Evolutionary conservation across 768 basidiomycete genomes (phyloP), one percentile per base, ranked within the genome.

Genomic region (Mycena alexandri): DNA sequence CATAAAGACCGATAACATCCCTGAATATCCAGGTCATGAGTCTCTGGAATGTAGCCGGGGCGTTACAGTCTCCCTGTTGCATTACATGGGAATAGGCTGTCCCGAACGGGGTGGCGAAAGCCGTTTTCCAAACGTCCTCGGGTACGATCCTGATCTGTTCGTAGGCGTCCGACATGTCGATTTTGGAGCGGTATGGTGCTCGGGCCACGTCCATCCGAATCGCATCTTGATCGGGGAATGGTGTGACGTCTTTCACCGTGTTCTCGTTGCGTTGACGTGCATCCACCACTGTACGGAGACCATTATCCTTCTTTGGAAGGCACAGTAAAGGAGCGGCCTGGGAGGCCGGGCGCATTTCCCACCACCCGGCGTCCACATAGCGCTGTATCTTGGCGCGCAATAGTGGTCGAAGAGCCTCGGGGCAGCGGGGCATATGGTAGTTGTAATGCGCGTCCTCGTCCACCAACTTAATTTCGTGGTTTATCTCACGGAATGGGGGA

Each of bases 1-100:
- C 34, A 61, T 80, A 84, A 11, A 41, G 25, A 0, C 83, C 81
- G 2, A 86, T 79, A 13, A 71, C 48, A 1, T 82, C 76, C 0
- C 75, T 62, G 53, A 87, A 84, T 21, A 85, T 77, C 4, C 64
- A 38, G 0, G 75, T 84, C 80, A 86, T 84, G 0, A 86, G 67
- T 0, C 77, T 44, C 59, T 87, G 85, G 59, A 84, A 87, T 0
- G 84, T 87, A 0, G 82, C 74, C 0, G 82, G 83, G 34, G 34
- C 34, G 34, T 36, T 86, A 50, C 81, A 83, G 58, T 87, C 80
- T 0, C 84, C 85, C 74, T 52, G 48, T 25, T 63, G 61, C 61
- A 63, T 63, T 3, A 63, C 51, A 33, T 63, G 51, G 4, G 43
- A 54, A 3, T n/a, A n/a, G 1, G 44, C 41, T 1, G 61, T 63